Base-by-base conservation (phyloP, 1,284 basidiomycete genomes). In the Mycena sp. region DNA sequence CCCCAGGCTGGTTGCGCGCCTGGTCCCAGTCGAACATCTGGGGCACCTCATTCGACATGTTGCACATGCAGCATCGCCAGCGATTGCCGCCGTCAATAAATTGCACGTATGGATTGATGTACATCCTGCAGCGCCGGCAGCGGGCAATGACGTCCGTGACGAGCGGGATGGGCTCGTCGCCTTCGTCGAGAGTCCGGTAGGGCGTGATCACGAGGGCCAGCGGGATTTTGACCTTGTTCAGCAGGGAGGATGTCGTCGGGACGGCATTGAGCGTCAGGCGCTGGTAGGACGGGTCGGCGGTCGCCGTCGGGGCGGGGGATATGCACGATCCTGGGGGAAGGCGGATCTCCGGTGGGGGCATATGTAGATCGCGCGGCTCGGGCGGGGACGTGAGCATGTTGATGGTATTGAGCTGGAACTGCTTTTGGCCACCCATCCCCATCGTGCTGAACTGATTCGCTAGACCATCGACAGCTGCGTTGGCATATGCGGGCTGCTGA, bases 11-110 rank as follows among this genome's bases (percentile, higher is more conserved):
- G 75, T 98, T 98, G 69, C 89, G 90, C 63, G 85, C 87, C 75
- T 96, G 94, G 78, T 99, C 94, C 96, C 97, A 99, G 78, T 99
- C 98, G 74, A 99, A 99, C 58, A 98, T 84, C 75, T 99, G 96
- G 9, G 98, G 98, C 1, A 99, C 97, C 78, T 99, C 98, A 77
- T 99, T 99, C 62, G 94, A 94, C 86, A 99, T 91, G 72, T 93
- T 95, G 80, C 98, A 99, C 95, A 99, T 96, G 81, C 95, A 98
- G 78, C 98, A 99, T 77, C 98, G 94, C 98, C 98, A 99, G 66
- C 90, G 88, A 78, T 96, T 96, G 35, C 98, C 98, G 65, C 96
- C 96, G 75, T 99, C 98, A 74, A 98, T 96, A 77, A 99, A 99
- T 71, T 96, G 95, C 41, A 99, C 96, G 74, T 95, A 99, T 4